Base-by-base conservation (phyloP, 805 yeast genomes). In the Nakazawaea ishiwadae region DNA sequence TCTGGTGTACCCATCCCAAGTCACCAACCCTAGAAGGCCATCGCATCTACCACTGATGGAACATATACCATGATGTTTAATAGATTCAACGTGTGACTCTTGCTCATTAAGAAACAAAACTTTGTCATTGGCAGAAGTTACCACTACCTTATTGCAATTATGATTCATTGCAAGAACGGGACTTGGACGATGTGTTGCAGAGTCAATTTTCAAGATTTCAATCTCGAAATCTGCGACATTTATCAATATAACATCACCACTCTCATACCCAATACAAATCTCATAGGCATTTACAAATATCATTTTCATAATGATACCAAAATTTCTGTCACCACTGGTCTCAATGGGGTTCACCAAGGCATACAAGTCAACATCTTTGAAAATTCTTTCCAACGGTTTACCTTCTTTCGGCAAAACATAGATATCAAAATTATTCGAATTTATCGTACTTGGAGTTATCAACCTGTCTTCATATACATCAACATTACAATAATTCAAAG, bases 401-500 rank as follows among this genome's bases (percentile, higher is more conserved):
- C 11, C 17, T 3, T 29, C 42, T 15, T 29, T 31, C 2, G 37
- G 52, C 48, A 9, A 79, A 49, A 27, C 55, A 54, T 83, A 83
- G 1, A 86, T 54, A 51, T 85, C 95, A 47, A 84, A 70, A 26
- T 69, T 68, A 31, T 81, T 76, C 0, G 93, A 79, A 51, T 77
- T 75, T 8, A 68, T 57, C 0, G 88, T 76, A 14, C 81, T 78
- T 0, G 95, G 88, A 1, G 85, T 74, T 5, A 81, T 53, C 19
- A 77, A 43, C 11, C 48, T 49, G 2, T 37, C 34, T 1, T 55
- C 54, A 6, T 37, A 41, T 14, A 71, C 57, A 4, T 70, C 79
- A n/a, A 81, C 77, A 41, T 79, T 77, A 49, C 88, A 74, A 56
- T 81, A 87, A 51, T 84, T 86, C 48, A 87, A 62, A 4, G 86